Base-by-base conservation (phyloP, 306 rosid genomes). In the Urtica urens region DNA sequence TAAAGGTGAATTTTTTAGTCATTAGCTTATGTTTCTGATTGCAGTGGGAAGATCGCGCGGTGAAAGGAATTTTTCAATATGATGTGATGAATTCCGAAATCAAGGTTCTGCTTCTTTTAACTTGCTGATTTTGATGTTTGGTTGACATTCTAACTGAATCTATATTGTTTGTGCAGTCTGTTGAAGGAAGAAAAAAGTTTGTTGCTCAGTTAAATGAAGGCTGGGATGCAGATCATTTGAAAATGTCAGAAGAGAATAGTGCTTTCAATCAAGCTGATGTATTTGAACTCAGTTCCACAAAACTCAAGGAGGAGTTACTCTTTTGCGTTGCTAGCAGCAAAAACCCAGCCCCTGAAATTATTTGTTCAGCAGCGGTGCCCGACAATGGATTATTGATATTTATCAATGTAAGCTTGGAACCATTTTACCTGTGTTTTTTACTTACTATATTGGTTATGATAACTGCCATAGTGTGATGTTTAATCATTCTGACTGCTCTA, bases 1-100 rank as follows among this genome's bases (percentile, higher is more conserved):
- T 37, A 6, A 15, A 34, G 1, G 22, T 13, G 58, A n/a, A n/a
- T n/a, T n/a, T n/a, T 29, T 45, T 28, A 14, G 11, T 8, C 24
- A 5, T 16, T 50, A 10, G 25, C 28, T 17, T 37, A 17, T 50
- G 41, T 4, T 42, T 16, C 45, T 45, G 15, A 21, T 31, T 44
- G 56, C 53, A 69, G 75, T 69, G 70, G 75, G 75, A 69, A 58
- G 75, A 69, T 41, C 51, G 58, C 20, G 35, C 53, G 60, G 47
- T 55, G 39, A 64, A 63, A 39, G 75, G 70, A 15, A 49, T 69
- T 33, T 42, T 69, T 34, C 53, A 61, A 63, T 63, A 62, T 47
- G 74, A 69, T 57, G 74, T 69, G 57, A 63, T 70, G 17, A 16
- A 30, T 23, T 57, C 62, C 52, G 70, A 69, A 63, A 63, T 69